Evolutionary conservation across 2,329 filamentous ascomycete species (phyloP), one percentile per base, ranked within the genome.

Genomic region (Cladosporium sp.): DNA sequence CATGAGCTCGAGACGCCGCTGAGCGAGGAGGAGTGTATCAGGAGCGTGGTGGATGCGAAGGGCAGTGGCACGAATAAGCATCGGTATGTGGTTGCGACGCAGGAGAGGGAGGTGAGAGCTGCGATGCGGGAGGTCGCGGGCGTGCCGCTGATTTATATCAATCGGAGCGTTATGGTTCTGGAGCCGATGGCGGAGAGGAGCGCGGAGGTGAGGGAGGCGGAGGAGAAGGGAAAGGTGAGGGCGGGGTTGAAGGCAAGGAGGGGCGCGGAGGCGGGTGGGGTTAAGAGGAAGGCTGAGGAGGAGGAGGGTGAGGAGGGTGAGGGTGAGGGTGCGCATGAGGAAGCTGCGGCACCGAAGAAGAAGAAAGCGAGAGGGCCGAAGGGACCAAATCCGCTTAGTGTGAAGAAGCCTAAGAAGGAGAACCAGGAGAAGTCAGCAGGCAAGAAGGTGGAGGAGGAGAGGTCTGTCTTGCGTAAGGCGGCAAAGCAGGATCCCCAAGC

Each of bases 31-130:
- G 86, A 89, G 58, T 95, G 89, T 66, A 70, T 95, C 42, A 73
- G 74, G 54, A 81, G 79, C 48, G 87, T 95, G 7, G 83, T 97
- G 50, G 91, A 91, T 63, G 82, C 88, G 10, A 93, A 93, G 67
- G 75, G 73, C 46, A 82, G 75, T 56, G 78, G 80, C 37, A 79
- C 79, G 54, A 93, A 93, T 68, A 89, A 89, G 72, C 82, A 90
- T 65, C 79, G 85, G 54, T 92, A 92, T 65, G 81, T 89, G 10
- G 84, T 92, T 16, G 87, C 87, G 8, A 85, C 81, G 56, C 87
- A 92, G 68, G 84, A 86, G 58, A 69, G 75, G 19, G 79, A 82
- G 40, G 77, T 88, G 43, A 74, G 87, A 59, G 75, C 77, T 43
- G 72, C 75, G 59, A 77, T 92, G 72, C 78, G 87, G 46, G 71